phyloP scores from a whole-genome alignment of 441 rosid species.

The Manihot esculenta region DNA sequence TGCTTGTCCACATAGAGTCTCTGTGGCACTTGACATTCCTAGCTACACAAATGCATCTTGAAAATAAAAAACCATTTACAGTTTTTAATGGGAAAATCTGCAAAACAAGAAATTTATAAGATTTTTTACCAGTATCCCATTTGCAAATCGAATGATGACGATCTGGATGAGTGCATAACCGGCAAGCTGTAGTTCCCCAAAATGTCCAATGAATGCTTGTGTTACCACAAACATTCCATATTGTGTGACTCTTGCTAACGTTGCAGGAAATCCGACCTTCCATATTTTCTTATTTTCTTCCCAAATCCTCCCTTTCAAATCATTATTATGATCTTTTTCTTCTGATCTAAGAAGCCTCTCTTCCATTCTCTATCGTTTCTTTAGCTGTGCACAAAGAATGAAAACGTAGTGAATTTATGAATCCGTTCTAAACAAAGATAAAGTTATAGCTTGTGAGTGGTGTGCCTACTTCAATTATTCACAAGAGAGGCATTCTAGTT shows the following conservation, averaged over 20 bases:
- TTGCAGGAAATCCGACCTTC: slow-evolving; percentile 28
- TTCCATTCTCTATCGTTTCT: slow-evolving; percentile 22
- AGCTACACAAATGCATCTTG: slow-evolving; percentile 21
- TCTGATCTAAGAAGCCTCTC: slow-evolving; percentile 34
- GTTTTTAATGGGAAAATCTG: too few relatives aligned
- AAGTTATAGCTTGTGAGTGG: too few relatives aligned
- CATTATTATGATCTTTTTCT: slow-evolving; percentile 1
- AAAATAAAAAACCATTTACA: too few relatives aligned
- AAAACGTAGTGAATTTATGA: too few relatives aligned
- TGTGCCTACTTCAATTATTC: too few relatives aligned
- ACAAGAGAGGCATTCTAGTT: too few relatives aligned
- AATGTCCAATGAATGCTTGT: slow-evolving; percentile 32
- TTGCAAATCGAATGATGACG: slow-evolving; percentile 17
- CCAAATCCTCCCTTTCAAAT: slow-evolving; percentile 21
- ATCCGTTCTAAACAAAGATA: too few relatives aligned
- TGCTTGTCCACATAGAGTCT: slow-evolving; percentile 70
- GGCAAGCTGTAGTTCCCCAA: slow-evolving; percentile 28
- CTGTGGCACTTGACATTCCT: slow-evolving; percentile 71
- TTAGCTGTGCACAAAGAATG: too few relatives aligned
- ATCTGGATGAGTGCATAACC: slow-evolving; percentile 31
- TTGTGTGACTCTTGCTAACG: slow-evolving; percentile 24
- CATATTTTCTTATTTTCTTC: slow-evolving; percentile 27
- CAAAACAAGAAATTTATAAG: too few relatives aligned
- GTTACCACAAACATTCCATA: slow-evolving; percentile 35
- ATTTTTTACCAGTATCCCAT: slow-evolving; percentile 23